Evolutionary conservation across 768 basidiomycete species (phyloP), one percentile per base, ranked within the genome.

Genomic region (Rubroboletus pulcherrimus): DNA sequence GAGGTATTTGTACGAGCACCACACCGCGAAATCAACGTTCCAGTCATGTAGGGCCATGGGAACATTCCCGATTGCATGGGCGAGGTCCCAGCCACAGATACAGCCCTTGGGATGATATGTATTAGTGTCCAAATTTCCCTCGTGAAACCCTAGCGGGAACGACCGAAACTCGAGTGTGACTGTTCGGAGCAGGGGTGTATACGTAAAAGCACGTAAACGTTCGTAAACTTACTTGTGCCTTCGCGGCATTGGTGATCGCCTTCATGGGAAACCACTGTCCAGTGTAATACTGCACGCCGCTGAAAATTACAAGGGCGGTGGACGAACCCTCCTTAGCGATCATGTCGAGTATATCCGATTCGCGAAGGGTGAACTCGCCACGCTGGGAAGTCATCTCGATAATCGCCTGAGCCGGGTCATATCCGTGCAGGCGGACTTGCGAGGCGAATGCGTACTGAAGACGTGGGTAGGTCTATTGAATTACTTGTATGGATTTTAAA

Each of bases 1-100:
- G 56, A 98, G 81, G 70, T 98, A 99, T 75, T 91, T 98, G 81
- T 98, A 99, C 33, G 93, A 90, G 71, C 97, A 99, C 93, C 96
- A 98, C 35, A 95, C 95, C 4, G 96, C 97, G 69, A 98, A 98
- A 71, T 99, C 97, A 63, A 92, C 89, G 61, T 82, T 77, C 96
- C 97, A 99, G 56, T 93, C 89, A 70, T 96, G 92, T 60, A 99
- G 76, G 46, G 81, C 77, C 63, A 96, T 73, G 37, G 91, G 90
- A 35, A 98, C 92, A 71, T 99, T 99, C 46, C 96, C 97, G 43
- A 87, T 81, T 7, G 90, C 96, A 72, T 99, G 97, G 8, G 97
- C 97, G 15, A 98, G 84, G 76, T 99, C 96, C 85, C 93, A 95
- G 39, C 93, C 96, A 66, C 93, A 90, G 56, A 95, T 83, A 59